Percentiles rank a stretch among this genome's conserved stretches.
These are phyloP conservation scores for Yarrowia galli DNA, from an alignment of 1,139 yeast species.

Conservation along the genomic window DNA sequence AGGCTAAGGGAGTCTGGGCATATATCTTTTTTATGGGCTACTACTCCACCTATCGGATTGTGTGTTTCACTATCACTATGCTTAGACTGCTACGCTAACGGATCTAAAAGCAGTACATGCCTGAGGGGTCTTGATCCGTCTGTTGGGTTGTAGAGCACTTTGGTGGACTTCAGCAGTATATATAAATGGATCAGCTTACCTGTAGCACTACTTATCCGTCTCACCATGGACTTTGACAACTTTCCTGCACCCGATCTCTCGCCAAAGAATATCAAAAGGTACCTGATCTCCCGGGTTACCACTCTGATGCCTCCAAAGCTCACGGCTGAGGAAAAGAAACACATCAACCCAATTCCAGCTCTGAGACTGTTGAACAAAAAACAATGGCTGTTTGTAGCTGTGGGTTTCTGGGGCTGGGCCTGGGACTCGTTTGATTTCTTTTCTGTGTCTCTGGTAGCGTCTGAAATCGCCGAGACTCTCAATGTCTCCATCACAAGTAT, in stretches of 20 bases:
- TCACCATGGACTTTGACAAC: constrained; percentile 6
- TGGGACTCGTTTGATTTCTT: constrained; percentile 63
- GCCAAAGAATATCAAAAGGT: constrained; percentile 2
- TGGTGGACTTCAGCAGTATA: background rate
- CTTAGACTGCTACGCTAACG: background rate
- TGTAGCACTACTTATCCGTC: background rate
- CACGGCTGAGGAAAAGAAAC: constrained; percentile 7
- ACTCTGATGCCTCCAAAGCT: constrained; percentile 6
- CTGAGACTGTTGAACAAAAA: constrained; percentile 3
- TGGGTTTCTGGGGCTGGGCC: constrained; percentile 61
- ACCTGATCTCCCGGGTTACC: constrained; percentile 4
- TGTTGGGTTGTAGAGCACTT: background rate
- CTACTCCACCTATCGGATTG: too few species aligned
- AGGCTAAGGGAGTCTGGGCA: too few species aligned
- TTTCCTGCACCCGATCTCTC: constrained; percentile 7
- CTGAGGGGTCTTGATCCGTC: background rate
- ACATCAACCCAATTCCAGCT: constrained; percentile 14
- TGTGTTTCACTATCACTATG: background rate
- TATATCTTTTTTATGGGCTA: too few species aligned
- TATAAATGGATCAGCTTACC: too few species aligned
- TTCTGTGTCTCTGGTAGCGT: constrained; percentile 57
- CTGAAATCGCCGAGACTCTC: constrained; percentile 56
- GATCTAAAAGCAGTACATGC: background rate
- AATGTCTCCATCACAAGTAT: constrained; percentile 54
- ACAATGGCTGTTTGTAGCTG: constrained; percentile 49